Base-by-base conservation (phyloP, 1,284 basidiomycete genomes). In the Schizophyllum commune region DNA sequence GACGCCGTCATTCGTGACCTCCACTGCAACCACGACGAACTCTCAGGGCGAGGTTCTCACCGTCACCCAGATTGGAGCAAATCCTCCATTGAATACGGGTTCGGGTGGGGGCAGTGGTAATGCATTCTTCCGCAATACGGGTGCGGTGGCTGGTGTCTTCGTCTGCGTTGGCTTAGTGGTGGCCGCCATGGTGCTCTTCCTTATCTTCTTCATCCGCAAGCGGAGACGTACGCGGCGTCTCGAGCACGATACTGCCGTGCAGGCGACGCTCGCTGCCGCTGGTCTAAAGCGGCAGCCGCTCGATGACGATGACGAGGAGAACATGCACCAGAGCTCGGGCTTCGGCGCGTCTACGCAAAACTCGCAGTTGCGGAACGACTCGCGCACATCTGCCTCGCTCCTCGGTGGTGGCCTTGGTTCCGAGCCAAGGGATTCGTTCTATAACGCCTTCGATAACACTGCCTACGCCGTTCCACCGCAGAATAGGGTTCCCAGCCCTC, bases 71-170 rank as follows among this genome's bases (percentile, higher is more conserved):
- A 72, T 84, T 22, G 74, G 82, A 47, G 74, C 80, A 21, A 89
- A 89, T 68, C 88, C 88, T 47, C 39, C 39, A 17, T 47, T 47
- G 17, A 88, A 87, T 19, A 77, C 89, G 34, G 80, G 78, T 62
- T 73, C 81, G 21, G 75, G 83, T 64, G 75, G 77, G 52, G 67
- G 65, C 34, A 69, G 69, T 59, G 68, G 72, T 54, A 73, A 71
- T 59, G 67, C 73, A 64, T 92, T 92, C 72, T 91, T 92, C 73
- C 68, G 72, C 32, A 85, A 90, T 68, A 87, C 84, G 47, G 88
- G 88, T 21, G 89, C 89, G 13, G 89, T 92, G 3, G 84, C 84
- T 5, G 90, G 84, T 55, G 88, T 91, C 21, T 92, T 91, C 68
- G 79, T 89, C 51, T 81, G 91, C 33, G 87, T 90, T 11, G 90